phyloP scores from a whole-genome alignment of 257 asterid species.

The Craterostigma plantagineum region DNA sequence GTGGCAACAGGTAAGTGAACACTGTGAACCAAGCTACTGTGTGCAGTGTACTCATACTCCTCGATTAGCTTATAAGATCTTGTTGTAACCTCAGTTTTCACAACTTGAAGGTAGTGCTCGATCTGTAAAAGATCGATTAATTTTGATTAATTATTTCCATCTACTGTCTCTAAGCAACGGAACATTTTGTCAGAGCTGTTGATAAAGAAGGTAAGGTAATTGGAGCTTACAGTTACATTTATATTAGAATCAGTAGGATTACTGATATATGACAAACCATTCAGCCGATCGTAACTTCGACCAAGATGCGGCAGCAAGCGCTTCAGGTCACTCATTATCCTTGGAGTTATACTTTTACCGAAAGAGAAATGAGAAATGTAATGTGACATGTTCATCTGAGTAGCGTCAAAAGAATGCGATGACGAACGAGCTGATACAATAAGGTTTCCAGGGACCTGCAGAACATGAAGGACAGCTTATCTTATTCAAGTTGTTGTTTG shows the following conservation, averaged over 20 bases:
- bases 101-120: conserved; percentile 92
- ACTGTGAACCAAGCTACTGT: conserved; percentile 81
- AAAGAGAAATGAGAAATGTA: conserved; percentile 62
- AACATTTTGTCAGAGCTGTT: no score
- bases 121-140: conserved; percentile 30
- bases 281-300: conserved; percentile 60
- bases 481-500: no score
- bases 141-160: no score
- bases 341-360: conserved; percentile 62
- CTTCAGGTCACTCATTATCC: conserved; percentile 53
- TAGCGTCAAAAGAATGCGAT: conserved; percentile 82
- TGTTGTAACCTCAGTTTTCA: conserved; percentile 86
- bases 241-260: conserved; percentile 66
- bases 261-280: conserved; percentile 56
- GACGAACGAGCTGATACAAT: conserved; percentile 82
- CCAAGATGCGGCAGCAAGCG: conserved; percentile 65
- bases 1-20: conserved; percentile 62
- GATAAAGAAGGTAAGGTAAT: neutral
- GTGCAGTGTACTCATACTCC: conserved; percentile 90
- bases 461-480: conserved; percentile 6
- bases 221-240: conserved; percentile 79
- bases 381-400: conserved; percentile 98
- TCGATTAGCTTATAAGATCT: conserved; percentile 65
- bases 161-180: no score
- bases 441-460: conserved; percentile 93